A percentile compares a stretch with the other conserved stretches of the same genome.
Conservation (phyloP, 768 basidiomycete genomes). For the Trametes maxima region DNA sequence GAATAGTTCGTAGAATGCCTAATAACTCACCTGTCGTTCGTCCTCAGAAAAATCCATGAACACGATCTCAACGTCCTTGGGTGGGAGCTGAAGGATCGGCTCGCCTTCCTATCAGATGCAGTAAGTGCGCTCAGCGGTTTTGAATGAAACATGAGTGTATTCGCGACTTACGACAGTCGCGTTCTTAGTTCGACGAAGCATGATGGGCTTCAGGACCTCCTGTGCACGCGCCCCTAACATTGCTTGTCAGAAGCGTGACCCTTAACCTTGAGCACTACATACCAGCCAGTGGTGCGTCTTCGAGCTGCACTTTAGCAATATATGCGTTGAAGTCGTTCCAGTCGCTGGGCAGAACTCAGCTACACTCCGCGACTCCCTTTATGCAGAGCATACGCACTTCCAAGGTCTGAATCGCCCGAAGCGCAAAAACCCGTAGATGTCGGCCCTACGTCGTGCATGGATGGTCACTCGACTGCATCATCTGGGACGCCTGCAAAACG, state of each 20-base stretch:
- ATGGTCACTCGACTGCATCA: not conserved
- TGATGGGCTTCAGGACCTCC: conserved; percentile 62
- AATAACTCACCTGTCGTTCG: conserved; percentile 56
- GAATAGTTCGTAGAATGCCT: not conserved
- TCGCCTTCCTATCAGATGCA: conserved; percentile 53
- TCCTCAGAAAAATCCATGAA: conserved; percentile 64
- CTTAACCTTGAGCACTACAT: conserved; percentile 5
- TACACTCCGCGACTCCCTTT: too few species aligned
- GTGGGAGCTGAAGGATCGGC: conserved; percentile 65
- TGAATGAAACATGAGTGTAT: not conserved
- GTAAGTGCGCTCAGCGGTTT: not conserved
- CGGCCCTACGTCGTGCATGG: conserved; percentile 44
- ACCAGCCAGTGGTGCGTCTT: conserved; percentile 65
- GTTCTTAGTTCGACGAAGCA: conserved; percentile 77
- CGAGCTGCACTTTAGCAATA: conserved; percentile 55
- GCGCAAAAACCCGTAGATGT: conserved; percentile 70
- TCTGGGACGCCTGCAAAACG: not conserved
- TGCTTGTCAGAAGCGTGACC: not conserved
- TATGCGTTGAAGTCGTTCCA: conserved; percentile 67
- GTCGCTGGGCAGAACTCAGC: conserved; percentile 38
- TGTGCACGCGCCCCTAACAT: conserved; percentile 58
- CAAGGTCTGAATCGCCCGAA: conserved; percentile 71
- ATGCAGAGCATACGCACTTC: conserved; percentile 40
- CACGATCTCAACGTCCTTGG: conserved; percentile 60
- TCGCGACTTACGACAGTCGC: conserved; percentile 40